A percentile compares a stretch with the other conserved stretches of the same genome.
These are phyloP conservation scores for Globisporangium yorkense DNA, from an alignment of 352 stramenopile species.

Conservation along the genomic window DNA sequence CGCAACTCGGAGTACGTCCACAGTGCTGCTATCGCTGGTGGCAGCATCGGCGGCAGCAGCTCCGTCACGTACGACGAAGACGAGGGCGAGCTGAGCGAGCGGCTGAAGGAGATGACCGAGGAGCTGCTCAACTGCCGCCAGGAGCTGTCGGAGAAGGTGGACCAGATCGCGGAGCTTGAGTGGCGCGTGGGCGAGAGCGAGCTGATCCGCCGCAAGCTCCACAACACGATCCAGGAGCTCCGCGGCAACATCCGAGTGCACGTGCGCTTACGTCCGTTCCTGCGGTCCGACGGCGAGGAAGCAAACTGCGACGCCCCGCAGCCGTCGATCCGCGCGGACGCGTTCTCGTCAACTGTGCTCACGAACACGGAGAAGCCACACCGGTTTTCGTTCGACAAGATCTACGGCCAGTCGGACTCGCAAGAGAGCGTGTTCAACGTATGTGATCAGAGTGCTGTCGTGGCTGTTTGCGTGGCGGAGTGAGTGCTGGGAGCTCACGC, in stretches of 20 bases:
- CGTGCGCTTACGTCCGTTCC: slow-evolving; percentile 90
- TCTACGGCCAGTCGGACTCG: slow-evolving; percentile 93
- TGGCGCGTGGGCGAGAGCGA: slow-evolving; percentile 54
- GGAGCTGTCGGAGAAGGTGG: slow-evolving; percentile 53
- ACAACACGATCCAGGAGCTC: slow-evolving; percentile 99
- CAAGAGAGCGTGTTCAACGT: slow-evolving; percentile 94
- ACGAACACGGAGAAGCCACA: slow-evolving; percentile 68
- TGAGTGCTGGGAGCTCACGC: background rate
- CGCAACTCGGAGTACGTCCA: slow-evolving; percentile 28
- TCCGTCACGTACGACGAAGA: slow-evolving; percentile 23
- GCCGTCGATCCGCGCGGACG: slow-evolving; percentile 56
- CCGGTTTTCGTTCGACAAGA: slow-evolving; percentile 97
- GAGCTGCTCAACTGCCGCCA: slow-evolving; percentile 55
- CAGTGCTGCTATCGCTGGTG: background rate
- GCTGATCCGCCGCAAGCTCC: slow-evolving; percentile 90
- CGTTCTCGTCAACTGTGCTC: slow-evolving; percentile 64
- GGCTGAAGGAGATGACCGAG: slow-evolving; percentile 67
- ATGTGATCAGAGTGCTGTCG: slow-evolving; percentile 11
- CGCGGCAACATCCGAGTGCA: slow-evolving; percentile 99
- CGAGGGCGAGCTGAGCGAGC: slow-evolving; percentile 36
- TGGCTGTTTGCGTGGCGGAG: background rate
- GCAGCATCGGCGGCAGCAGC: slow-evolving; percentile 3
- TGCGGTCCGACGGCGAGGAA: slow-evolving; percentile 79
- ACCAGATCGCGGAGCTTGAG: slow-evolving; percentile 67
- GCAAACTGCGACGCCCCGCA: slow-evolving; percentile 33